These are phyloP conservation scores for Ambrosia trifida DNA, from an alignment of 129 eudicot species.

Conservation along the genomic window DNA sequence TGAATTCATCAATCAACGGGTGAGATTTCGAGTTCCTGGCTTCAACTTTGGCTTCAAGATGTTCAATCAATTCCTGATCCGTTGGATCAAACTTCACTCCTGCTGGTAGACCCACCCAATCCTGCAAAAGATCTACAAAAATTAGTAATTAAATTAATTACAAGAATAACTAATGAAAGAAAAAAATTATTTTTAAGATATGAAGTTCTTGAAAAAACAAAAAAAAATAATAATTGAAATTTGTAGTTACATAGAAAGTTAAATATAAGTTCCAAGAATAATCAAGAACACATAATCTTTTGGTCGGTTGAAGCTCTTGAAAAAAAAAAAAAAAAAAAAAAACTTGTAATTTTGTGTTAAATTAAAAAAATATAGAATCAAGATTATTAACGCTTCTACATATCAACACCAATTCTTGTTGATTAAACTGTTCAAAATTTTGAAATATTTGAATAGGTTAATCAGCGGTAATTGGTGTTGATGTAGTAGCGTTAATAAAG, in stretches of 20 bases:
- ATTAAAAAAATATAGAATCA: background rate
- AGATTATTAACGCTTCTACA: too few relatives aligned
- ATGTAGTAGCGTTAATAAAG: too few relatives aligned
- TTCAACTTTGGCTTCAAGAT: constrained; percentile 97
- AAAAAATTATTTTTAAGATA: background rate
- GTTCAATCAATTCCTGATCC: constrained; percentile 96
- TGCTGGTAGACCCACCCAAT: constrained; percentile 99
- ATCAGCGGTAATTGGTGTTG: too few relatives aligned
- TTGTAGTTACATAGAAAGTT: background rate
- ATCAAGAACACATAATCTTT: background rate
- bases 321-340: background rate
- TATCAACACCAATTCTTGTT: too few relatives aligned
- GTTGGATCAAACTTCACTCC: constrained; percentile 99
- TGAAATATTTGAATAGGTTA: too few relatives aligned
- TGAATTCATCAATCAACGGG: constrained; percentile 95
- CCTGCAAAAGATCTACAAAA: constrained; percentile 50
- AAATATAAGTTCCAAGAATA: too few relatives aligned
- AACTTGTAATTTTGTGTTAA: background rate
- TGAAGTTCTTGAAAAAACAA: background rate
- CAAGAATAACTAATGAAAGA: background rate
- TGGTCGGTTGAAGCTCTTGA: too few relatives aligned
- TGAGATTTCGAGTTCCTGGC: constrained; percentile 77
- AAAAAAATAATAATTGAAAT: background rate
- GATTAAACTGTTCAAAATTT: too few relatives aligned
- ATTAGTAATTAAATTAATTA: constrained; percentile 5